Conservation (phyloP, 2,329 filamentous ascomycete species). For the Colletotrichum karsti region DNA sequence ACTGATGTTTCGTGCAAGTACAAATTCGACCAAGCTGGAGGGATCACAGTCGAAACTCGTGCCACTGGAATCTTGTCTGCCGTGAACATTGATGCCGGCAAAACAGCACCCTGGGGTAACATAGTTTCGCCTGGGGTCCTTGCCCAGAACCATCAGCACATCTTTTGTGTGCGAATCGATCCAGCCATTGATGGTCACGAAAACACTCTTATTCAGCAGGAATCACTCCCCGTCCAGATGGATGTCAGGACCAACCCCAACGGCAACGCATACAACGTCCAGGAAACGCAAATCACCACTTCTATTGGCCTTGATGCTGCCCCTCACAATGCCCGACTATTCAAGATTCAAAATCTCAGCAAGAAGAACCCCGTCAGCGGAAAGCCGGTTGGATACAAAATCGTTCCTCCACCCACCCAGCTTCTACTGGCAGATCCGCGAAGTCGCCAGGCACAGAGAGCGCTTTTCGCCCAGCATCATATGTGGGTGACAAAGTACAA, state of each 20-base stretch:
- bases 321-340: slow-evolving; percentile 42
- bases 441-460: background rate
- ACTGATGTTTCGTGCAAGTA: slow-evolving; percentile 41
- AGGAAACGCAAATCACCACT: slow-evolving; percentile 52
- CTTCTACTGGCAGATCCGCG: background rate
- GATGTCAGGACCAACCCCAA: slow-evolving; percentile 52
- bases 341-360: slow-evolving; percentile 44
- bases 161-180: slow-evolving; percentile 61
- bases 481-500: slow-evolving; percentile 7
- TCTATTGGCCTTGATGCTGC: slow-evolving; percentile 39
- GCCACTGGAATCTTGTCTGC: slow-evolving; percentile 71
- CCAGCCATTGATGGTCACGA: slow-evolving; percentile 60
- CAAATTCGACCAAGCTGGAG: slow-evolving; percentile 70
- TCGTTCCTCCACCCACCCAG: slow-evolving; percentile 3
- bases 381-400: slow-evolving; percentile 39
- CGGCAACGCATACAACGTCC: slow-evolving; percentile 51
- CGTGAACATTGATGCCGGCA: slow-evolving; percentile 45
- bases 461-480: background rate
- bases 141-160: slow-evolving; percentile 65
- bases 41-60: slow-evolving; percentile 67
- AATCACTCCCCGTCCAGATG: slow-evolving; percentile 35
- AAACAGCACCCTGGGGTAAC: slow-evolving; percentile 54
- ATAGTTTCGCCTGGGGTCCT: slow-evolving; percentile 61
- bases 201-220: slow-evolving; percentile 49
- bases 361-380: slow-evolving; percentile 39